Base-by-base conservation (phyloP, 495 filamentous ascomycete species). In the Coniosporium apollinis region DNA sequence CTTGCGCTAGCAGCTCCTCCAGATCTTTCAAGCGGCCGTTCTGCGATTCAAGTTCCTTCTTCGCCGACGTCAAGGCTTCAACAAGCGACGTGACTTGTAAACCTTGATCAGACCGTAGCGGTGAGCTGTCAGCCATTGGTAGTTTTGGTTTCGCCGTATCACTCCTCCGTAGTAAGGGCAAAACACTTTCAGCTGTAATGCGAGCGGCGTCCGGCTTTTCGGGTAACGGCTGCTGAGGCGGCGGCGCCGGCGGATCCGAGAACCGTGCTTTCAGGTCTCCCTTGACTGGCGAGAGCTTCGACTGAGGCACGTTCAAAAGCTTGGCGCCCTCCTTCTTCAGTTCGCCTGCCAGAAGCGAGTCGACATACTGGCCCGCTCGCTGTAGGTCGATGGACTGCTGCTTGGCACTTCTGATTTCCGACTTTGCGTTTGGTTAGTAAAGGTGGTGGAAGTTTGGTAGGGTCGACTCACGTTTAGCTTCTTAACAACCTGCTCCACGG, bases 401-500 rank as follows among this genome's bases (percentile, higher is more conserved):
- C 38, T 78, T 79, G 10, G 91, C 87, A 42, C 73, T 71, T 48
- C 80, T 81, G 63, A 96, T 73, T 54, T 97, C 89, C 44, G 67
- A 64, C 89, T 97, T 34, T 42, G 37, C 33, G 3, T 19, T 14
- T 17, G 37, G 30, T 42, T 35, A 50, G 33, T 36, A 35, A 28
- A 38, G 5, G 26, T 22, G 29, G 25, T 33, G 5, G 13, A 34
- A 13, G 24, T 54, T 37, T 50, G 50, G n/a, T 30, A 21, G 29
- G 22, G 43, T 16, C 15, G 33, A 64, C 81, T 67, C 70, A 94
- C 89, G 44, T 82, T 82, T 28, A 97, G 69, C 51, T 76, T 79
- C 55, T 94, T 94, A 21, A 94, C 82, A 24, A 97, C 82, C 43
- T 93, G 82, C 47, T 97, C 89, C 34, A 91, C 85, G 7, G 84